A percentile compares a stretch with the other conserved stretches of the same genome.
These are phyloP conservation scores for Xerocomus brunneocitrinus DNA, from an alignment of 768 basidiomycete species.

Conservation along the genomic window DNA sequence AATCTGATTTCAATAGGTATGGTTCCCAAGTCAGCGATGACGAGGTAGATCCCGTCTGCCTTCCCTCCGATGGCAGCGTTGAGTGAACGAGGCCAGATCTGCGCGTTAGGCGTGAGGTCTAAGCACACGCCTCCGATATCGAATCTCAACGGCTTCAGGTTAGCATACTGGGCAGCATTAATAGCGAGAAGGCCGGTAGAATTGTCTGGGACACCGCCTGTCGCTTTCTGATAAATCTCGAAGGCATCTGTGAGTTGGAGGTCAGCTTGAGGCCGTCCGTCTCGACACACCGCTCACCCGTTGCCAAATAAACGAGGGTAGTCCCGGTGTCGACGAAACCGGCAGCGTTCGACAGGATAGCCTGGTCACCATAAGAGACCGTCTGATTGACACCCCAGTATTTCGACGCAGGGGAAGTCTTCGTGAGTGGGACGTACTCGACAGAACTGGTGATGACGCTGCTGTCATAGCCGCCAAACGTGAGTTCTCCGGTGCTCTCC, in stretches of 20 bases:
- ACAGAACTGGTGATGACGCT: constrained; percentile 11
- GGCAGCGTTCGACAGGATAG: constrained; percentile 14
- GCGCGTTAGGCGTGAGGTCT: constrained; percentile 15
- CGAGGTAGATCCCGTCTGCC: constrained; percentile 18
- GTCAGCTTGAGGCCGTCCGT: background rate
- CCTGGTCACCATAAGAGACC: constrained; percentile 16
- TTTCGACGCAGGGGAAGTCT: constrained; percentile 13
- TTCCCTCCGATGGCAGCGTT: constrained; percentile 23
- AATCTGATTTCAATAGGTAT: constrained; percentile 5
- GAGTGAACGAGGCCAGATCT: constrained; percentile 8
- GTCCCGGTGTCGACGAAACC: constrained; percentile 33
- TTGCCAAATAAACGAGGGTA: constrained; percentile 17
- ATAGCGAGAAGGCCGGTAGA: constrained; percentile 25
- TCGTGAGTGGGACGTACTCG: constrained; percentile 21
- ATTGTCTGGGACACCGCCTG: constrained; percentile 11
- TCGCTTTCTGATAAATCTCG: constrained; percentile 6
- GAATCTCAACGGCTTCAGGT: constrained; percentile 19
- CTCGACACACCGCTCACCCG: constrained; percentile 3
- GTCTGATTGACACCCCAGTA: constrained; percentile 30
- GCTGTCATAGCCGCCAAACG: constrained; percentile 22
- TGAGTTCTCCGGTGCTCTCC: constrained; percentile 15
- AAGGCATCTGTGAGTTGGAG: constrained; percentile 12
- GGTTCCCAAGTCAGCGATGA: constrained; percentile 12
- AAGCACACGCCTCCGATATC: constrained; percentile 4
- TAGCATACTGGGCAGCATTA: constrained; percentile 17